Conservation (phyloP, 306 rosid genomes). For the Glycine soja region DNA sequence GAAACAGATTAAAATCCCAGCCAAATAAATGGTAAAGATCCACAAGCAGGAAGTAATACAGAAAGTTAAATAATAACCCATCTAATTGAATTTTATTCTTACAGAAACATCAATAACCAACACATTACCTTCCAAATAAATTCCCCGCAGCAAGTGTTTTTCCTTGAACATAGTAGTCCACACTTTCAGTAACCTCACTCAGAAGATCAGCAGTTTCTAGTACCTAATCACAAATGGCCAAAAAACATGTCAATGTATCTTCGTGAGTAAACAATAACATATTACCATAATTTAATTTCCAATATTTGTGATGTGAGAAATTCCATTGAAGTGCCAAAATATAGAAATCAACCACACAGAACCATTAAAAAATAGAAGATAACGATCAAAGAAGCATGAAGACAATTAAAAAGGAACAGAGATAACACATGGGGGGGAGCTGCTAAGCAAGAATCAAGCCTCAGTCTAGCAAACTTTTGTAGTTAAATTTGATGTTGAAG, state of each 20-base stretch:
- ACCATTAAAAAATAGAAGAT: not conserved
- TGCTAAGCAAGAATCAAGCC: not conserved
- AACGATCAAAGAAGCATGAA: not conserved
- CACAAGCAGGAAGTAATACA: constrained; percentile 21
- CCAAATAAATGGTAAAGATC: constrained; percentile 8
- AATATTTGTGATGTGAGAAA: constrained; percentile 20
- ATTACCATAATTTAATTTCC: not conserved
- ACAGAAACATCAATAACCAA: constrained; percentile 33
- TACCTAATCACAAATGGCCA: constrained; percentile 56
- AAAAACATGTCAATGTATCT: constrained; percentile 2
- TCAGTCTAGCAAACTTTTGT: not conserved
- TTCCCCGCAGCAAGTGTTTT: constrained; percentile 95
- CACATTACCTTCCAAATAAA: constrained; percentile 87
- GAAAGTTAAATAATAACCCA: constrained; percentile 28
- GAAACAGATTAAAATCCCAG: constrained; percentile 20
- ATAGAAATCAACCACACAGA: constrained; percentile 28
- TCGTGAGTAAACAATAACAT: constrained; percentile 24
- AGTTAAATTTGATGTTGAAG: not conserved
- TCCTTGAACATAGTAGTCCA: constrained; percentile 95
- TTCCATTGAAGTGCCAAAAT: constrained; percentile 11
- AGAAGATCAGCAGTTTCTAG: constrained; percentile 95
- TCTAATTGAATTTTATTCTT: constrained; percentile 58
- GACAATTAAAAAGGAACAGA: constrained; percentile 4
- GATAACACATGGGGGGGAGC: not conserved
- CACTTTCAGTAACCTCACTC: constrained; percentile 92